Conservation (phyloP, 2,329 filamentous ascomycete species). For the Neofusicoccum sp. region DNA sequence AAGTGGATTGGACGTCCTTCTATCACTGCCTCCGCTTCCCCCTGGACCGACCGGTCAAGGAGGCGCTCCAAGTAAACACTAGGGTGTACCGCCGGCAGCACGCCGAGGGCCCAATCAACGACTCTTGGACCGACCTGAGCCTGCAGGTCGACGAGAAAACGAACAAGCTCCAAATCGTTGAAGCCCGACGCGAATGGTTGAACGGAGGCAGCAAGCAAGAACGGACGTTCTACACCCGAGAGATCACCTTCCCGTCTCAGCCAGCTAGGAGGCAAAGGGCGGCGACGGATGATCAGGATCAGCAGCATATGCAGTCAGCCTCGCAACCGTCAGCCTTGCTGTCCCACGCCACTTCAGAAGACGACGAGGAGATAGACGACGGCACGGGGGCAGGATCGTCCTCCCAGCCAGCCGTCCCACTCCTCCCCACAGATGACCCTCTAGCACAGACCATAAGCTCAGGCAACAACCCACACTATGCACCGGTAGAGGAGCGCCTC, state of each 20-base stretch:
- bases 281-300: neutral
- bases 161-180: conserved; percentile 60
- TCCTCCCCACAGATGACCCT: conserved; percentile 31
- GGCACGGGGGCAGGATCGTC: neutral
- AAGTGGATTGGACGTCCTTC: conserved; percentile 65
- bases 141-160: conserved; percentile 61
- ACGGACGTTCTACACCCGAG: conserved; percentile 64
- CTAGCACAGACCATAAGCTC: conserved; percentile 28
- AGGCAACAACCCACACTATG: conserved; percentile 39
- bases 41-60: conserved; percentile 46
- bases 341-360: neutral
- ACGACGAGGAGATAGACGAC: neutral
- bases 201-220: conserved; percentile 56
- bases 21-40: conserved; percentile 67
- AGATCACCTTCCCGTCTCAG: conserved; percentile 44
- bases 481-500: conserved; percentile 35
- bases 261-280: neutral
- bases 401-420: neutral
- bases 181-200: conserved; percentile 68
- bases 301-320: neutral
- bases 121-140: conserved; percentile 68
- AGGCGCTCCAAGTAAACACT: conserved; percentile 44
- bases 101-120: conserved; percentile 68
- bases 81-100: conserved; percentile 66
- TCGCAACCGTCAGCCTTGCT: neutral